Conservation (phyloP, 345 rosid genomes). For the Citrus maxima region DNA sequence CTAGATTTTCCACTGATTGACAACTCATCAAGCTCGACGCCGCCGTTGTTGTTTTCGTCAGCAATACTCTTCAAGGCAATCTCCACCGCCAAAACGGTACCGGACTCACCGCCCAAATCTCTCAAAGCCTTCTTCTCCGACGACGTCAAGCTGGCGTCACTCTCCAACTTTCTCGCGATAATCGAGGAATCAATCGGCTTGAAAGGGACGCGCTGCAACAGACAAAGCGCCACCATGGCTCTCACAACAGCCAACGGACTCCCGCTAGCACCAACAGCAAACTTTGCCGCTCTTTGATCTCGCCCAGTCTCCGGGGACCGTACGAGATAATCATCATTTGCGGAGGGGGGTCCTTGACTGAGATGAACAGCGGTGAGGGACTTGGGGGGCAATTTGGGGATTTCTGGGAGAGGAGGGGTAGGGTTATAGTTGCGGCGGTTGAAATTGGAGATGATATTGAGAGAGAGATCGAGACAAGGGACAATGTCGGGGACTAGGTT, state of each 20-base stretch:
- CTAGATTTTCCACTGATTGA: constrained; percentile 79
- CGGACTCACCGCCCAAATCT: constrained; percentile 83
- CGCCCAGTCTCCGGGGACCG: neutral
- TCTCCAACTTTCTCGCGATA: constrained; percentile 86
- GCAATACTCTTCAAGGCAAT: constrained; percentile 79
- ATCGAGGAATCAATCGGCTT: constrained; percentile 73
- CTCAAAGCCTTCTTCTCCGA: constrained; percentile 78
- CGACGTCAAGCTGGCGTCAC: constrained; percentile 56
- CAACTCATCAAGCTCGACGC: constrained; percentile 80
- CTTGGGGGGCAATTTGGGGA: constrained; percentile 35
- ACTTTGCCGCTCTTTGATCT: constrained; percentile 10
- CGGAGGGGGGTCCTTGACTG: constrained; percentile 10
- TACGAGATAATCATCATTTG: constrained; percentile 12
- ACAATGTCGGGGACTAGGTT: constrained; percentile 58
- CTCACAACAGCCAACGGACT: constrained; percentile 65
- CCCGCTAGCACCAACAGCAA: constrained; percentile 35
- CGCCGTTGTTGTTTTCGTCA: constrained; percentile 58
- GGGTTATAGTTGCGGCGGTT: constrained; percentile 60
- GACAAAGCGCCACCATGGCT: constrained; percentile 86
- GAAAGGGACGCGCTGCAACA: constrained; percentile 80
- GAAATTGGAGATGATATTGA: constrained; percentile 67
- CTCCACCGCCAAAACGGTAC: constrained; percentile 75
- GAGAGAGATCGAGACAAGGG: constrained; percentile 76
- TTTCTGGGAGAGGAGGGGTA: constrained; percentile 63
- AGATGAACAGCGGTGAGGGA: constrained; percentile 5